These are phyloP conservation scores for Cytidiella melzeri DNA, from an alignment of 768 basidiomycete genomes.

Conservation along the genomic window DNA sequence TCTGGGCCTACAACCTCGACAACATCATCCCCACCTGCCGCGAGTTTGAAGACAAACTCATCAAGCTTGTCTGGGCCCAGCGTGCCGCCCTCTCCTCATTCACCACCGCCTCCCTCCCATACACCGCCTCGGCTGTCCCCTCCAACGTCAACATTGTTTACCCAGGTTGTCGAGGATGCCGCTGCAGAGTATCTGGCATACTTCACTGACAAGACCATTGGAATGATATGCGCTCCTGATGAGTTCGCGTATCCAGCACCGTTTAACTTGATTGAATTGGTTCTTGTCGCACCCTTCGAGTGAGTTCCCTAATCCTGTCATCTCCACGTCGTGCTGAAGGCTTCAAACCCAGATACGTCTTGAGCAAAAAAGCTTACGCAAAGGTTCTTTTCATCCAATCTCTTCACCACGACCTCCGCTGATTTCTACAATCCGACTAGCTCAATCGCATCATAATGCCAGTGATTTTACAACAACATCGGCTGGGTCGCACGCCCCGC, in stretches of 20 bases:
- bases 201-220: conserved; percentile 82
- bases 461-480: conserved; percentile 71
- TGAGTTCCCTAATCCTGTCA: conserved; percentile 32
- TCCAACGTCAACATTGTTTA: too few species aligned
- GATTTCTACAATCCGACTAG: too few species aligned
- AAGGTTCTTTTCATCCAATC: too few species aligned
- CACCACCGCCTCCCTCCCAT: too few species aligned
- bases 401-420: too few species aligned
- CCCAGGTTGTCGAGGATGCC: conserved; percentile 72
- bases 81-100: too few species aligned
- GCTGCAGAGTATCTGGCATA: conserved; percentile 88
- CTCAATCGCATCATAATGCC: too few species aligned
- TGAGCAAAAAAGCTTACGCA: conserved; percentile 52
- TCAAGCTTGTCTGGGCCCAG: too few species aligned
- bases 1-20: too few species aligned
- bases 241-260: conserved; percentile 83
- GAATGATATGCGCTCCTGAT: conserved; percentile 83
- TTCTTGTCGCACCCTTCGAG: conserved; percentile 87
- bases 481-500: conserved; percentile 80
- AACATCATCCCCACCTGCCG: too few species aligned
- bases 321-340: neutral
- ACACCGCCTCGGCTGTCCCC: conserved; percentile 3
- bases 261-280: conserved; percentile 80
- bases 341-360: conserved; percentile 32
- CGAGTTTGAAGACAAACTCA: too few species aligned